Evolutionary conservation across 2,329 filamentous ascomycete species (phyloP).

Genomic region (Sporothrix inflata): DNA sequence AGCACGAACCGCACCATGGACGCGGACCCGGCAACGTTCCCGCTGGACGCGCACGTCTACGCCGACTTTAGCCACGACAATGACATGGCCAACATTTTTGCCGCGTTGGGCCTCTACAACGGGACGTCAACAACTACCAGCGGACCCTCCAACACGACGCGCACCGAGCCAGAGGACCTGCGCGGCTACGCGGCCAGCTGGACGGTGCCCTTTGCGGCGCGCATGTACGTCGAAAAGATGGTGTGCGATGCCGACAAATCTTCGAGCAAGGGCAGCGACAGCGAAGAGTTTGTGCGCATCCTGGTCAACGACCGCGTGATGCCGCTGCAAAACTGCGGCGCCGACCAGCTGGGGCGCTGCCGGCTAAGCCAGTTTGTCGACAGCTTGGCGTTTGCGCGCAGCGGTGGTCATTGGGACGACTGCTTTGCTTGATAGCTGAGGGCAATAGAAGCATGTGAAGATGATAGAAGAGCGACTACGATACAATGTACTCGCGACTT

Average conservation of each 20-base stretch:
- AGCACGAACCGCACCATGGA: conserved; percentile 80
- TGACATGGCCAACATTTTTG: conserved; percentile 76
- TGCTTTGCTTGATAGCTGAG: conserved; percentile 52
- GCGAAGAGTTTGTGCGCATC: conserved; percentile 74
- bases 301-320: conserved; percentile 84
- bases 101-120: conserved; percentile 79
- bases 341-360: conserved; percentile 73
- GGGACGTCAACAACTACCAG: not conserved
- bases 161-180: conserved; percentile 55
- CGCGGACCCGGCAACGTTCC: conserved; percentile 68
- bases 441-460: too few relatives aligned
- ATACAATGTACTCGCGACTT: not conserved
- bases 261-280: conserved; percentile 34
- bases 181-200: conserved; percentile 75
- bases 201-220: conserved; percentile 79
- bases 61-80: conserved; percentile 95
- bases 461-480: not conserved
- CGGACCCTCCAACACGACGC: conserved; percentile 52
- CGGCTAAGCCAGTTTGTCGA: conserved; percentile 70
- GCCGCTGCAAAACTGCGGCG: conserved; percentile 69
- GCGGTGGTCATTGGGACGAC: conserved; percentile 72
- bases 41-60: conserved; percentile 69
- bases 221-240: conserved; percentile 90
- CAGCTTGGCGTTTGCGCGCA: conserved; percentile 72
- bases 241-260: conserved; percentile 53